Base-by-base conservation (phyloP, 106 monocot genomes). In the Vanilla planifolia region DNA sequence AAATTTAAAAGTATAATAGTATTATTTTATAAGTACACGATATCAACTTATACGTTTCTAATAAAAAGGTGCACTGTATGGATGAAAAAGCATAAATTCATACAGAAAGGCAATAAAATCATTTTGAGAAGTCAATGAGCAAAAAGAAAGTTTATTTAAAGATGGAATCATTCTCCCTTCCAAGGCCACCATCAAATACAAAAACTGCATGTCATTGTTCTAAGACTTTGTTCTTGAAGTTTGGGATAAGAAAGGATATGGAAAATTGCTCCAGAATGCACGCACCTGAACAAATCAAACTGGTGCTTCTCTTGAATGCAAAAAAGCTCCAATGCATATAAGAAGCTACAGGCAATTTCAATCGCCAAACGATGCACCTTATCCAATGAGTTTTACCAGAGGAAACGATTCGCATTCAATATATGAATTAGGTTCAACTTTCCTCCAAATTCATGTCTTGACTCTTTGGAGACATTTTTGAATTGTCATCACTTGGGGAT, bases 381-480 rank as follows among this genome's bases (percentile, higher is more conserved):
- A 35, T 34, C 35, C 52, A 53, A 20, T 19, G 55, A 55, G 34
- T 20, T 70, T 33, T 27, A 51, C 35, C 29, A 37, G 26, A 16
- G 35, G 17, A 20, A 39, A 26, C 52, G 32, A 32, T 45, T 29
- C 32, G 44, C 29, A 55, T 19, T 50, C 43, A 48, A 6, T 5
- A 37, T 30, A 29, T 29, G 39, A 8, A 28, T 27, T 26, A 2
- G 19, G 28, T 14, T 71, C 32, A 81, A 50, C 40, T 68, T 27
- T 76, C 43, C 26, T 69, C 21, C 22, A 64, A 64, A 67, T 72
- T 63, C 29, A 73, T 75, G 44, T 72, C 80, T 69, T 92, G 80
- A 55, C 70, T 77, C 10, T 67, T 75, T 6, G 14, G 34, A 56
- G 24, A 26, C 19, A 42, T 39, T 33, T 67, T 65, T 37, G 75